Percentiles rank a stretch among this genome's conserved stretches.
phyloP scores from a whole-genome alignment of 306 rosid genomes.

The Sphenostylis stenocarpa region DNA sequence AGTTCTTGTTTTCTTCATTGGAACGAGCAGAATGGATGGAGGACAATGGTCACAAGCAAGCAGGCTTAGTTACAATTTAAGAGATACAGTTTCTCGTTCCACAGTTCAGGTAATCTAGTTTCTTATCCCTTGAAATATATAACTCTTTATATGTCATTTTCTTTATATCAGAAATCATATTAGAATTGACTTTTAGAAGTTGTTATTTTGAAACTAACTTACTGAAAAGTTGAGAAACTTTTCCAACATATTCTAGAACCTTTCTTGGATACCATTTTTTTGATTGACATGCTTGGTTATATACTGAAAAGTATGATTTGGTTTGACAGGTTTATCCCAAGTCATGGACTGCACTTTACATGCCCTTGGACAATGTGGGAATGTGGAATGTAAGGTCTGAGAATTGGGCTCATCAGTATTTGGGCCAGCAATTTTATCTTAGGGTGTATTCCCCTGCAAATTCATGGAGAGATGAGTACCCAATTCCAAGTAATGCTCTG shows the following conservation, averaged over 20 bases:
- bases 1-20: not conserved
- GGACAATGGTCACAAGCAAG: constrained; percentile 76
- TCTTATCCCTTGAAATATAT: not conserved
- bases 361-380: constrained; percentile 92
- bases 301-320: not conserved
- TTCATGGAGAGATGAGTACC: constrained; percentile 86
- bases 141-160: not conserved
- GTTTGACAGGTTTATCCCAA: constrained; percentile 68
- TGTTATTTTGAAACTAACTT: too few species aligned
- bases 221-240: too few species aligned
- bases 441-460: constrained; percentile 71
- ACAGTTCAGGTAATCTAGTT: constrained; percentile 69
- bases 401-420: constrained; percentile 74
- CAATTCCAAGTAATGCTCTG: constrained; percentile 73
- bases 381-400: constrained; percentile 92
- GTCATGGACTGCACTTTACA: constrained; percentile 84
- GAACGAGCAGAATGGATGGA: constrained; percentile 72
- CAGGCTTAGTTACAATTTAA: constrained; percentile 61
- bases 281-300: not conserved
- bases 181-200: not conserved
- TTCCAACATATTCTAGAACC: too few species aligned
- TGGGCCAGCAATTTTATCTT: constrained; percentile 86
- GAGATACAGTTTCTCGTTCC: constrained; percentile 77
- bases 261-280: too few species aligned
- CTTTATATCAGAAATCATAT: not conserved